Base-by-base conservation (phyloP, 2,329 filamentous ascomycete genomes). In the Colletotrichum sp. region DNA sequence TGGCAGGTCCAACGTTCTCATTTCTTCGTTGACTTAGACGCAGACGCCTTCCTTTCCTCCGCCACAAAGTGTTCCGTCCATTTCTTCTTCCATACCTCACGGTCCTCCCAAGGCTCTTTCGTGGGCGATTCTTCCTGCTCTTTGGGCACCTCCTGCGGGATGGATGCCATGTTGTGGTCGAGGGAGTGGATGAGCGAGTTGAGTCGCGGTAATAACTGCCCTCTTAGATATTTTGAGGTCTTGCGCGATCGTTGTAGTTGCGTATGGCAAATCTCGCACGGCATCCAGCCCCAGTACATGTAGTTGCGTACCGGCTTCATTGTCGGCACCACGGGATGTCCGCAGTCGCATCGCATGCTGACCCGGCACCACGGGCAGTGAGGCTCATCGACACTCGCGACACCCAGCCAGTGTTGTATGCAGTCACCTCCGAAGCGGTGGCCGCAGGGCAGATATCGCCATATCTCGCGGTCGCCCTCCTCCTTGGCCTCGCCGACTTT, bases 341-440 rank as follows among this genome's bases (percentile, higher is more conserved):
- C 81, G 78, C 83, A 85, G 52, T 39, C 52, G 76, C 84, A 81
- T 16, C 79, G 74, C 75, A 82, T 81, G 18, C 74, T 65, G 16
- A 78, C 72, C 30, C 86, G 85, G 79, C 86, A 88, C 75, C 87
- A 81, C 65, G 86, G 86, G 71, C 86, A 87, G 60, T 79, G 80
- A 4, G 85, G 83, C 56, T 81, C 78, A 6, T 82, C 81, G 52
- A 84, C 81, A 75, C 82, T 83, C 58, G 82, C 81, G 69, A 85
- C 72, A 62, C 79, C 79, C 15, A 88, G 82, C 83, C 87, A 88
- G 64, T 81, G 82, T 74, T 86, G 86, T 79, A 87, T 84, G 81
- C 87, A 88, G 70, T 82, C 76, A 56, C 81, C 83, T 56, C 87
- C 87, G 78, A 88, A 88, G 32, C 81, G 80, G 79, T 88, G 87